A percentile compares a stretch with the other conserved stretches of the same genome.
phyloP scores from a whole-genome alignment of 2,329 filamentous ascomycete species.

The Acrodontium crateriforme region DNA sequence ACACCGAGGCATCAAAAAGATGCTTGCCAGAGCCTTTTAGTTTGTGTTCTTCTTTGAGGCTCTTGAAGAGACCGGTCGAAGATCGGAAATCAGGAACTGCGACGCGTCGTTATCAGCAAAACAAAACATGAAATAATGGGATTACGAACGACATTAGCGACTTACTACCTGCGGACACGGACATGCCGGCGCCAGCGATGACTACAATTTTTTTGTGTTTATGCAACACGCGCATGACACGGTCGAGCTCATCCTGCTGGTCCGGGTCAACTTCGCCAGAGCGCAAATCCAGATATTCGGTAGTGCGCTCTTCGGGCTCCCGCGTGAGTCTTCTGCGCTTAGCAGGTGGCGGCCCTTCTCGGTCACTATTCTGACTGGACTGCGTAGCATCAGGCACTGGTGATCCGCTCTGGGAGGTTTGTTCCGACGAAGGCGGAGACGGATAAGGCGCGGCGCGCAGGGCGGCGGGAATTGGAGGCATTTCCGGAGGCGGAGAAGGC shows the following conservation, averaged over 20 bases:
- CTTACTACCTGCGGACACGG: constrained; percentile 83
- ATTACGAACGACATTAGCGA: constrained; percentile 17
- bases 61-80: constrained; percentile 74
- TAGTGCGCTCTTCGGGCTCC: constrained; percentile 56
- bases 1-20: constrained; percentile 93
- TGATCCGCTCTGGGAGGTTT: constrained; percentile 32
- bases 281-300: constrained; percentile 65
- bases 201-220: constrained; percentile 95
- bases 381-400: constrained; percentile 32
- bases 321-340: constrained; percentile 58
- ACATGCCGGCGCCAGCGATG: constrained; percentile 91
- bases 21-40: constrained; percentile 88
- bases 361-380: constrained; percentile 29
- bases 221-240: constrained; percentile 59
- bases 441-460: constrained; percentile 28
- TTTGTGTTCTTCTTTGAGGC: constrained; percentile 73
- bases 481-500: too few relatives aligned
- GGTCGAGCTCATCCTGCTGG: constrained; percentile 50
- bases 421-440: constrained; percentile 29
- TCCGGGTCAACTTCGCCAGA: constrained; percentile 38
- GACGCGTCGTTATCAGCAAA: constrained; percentile 11
- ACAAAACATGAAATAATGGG: constrained; percentile 8
- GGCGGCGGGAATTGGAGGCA: too few relatives aligned
- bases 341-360: constrained; percentile 53
- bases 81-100: constrained; percentile 91